Evolutionary conservation across 2,329 filamentous ascomycete species (phyloP).

Genomic region (Emergomyces pasteurianus): DNA sequence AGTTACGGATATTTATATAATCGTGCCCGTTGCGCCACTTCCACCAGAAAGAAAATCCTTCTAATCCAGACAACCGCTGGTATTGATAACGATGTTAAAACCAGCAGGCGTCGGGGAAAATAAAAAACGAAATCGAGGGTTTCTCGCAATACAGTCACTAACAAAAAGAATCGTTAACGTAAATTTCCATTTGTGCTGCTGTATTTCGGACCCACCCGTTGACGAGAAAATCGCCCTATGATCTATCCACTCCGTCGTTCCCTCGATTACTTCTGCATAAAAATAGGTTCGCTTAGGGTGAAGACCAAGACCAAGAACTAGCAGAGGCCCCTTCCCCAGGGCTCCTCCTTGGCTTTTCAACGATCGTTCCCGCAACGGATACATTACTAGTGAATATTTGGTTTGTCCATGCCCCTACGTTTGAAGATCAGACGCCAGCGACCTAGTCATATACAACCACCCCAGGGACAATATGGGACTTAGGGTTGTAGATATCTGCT

Average conservation of each 20-base stretch:
- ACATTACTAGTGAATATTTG: neutral
- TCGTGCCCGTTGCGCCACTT: no score
- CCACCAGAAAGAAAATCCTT: no score
- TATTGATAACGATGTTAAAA: neutral
- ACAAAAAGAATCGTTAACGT: neutral
- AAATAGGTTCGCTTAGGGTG: conserved; percentile 12
- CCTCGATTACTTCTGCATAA: conserved; percentile 25
- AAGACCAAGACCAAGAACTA: conserved; percentile 1
- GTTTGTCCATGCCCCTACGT: neutral
- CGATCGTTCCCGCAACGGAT: neutral
- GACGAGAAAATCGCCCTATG: conserved; percentile 16
- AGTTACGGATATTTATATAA: no score
- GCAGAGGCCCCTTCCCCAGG: conserved; percentile 18
- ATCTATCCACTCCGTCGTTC: no score
- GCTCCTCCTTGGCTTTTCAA: conserved; percentile 9
- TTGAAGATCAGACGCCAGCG: no score
- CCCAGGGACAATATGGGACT: conserved; percentile 5
- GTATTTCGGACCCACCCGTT: conserved; percentile 21
- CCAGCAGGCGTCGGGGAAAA: neutral
- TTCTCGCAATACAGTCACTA: neutral
- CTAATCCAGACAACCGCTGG: no score
- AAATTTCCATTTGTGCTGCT: neutral
- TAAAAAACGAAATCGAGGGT: neutral
- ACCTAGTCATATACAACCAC: conserved; percentile 15
- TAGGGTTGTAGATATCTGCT: neutral